Percentiles rank a stretch among this genome's conserved stretches.
Conservation (phyloP, 768 basidiomycete species). For the Auricularia auricula-judae region DNA sequence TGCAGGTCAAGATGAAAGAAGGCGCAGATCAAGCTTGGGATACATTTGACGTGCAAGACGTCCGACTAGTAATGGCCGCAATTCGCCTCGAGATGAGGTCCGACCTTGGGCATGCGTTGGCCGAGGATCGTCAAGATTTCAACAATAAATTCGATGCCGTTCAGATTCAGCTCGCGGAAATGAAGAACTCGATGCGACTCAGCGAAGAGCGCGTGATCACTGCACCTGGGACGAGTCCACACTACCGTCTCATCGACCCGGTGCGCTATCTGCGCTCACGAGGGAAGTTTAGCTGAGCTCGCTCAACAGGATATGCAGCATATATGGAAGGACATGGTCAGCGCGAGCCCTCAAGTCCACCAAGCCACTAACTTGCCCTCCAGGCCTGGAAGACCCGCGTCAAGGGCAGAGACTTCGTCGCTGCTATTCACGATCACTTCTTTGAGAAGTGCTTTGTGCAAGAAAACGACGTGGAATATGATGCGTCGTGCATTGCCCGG, state of each 20-base stretch:
- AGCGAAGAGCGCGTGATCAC: conserved; percentile 13
- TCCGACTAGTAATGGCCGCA: background rate
- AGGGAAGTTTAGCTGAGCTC: no score
- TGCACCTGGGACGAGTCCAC: conserved; percentile 14
- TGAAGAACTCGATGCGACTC: conserved; percentile 12
- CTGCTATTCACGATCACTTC: conserved; percentile 22
- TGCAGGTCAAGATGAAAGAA: background rate
- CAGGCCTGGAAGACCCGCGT: conserved; percentile 20
- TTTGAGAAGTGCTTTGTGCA: conserved; percentile 11
- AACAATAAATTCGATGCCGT: background rate
- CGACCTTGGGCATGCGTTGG: background rate
- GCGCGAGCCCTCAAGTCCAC: no score
- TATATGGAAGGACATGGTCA: conserved; percentile 18
- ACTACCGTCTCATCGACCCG: conserved; percentile 16
- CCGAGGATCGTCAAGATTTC: background rate
- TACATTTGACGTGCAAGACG: background rate
- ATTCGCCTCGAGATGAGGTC: background rate
- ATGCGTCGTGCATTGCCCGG: background rate
- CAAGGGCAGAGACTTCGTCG: conserved; percentile 18
- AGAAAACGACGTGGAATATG: background rate
- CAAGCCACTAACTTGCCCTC: background rate
- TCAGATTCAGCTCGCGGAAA: background rate
- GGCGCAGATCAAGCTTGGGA: background rate
- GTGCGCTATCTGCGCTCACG: background rate
- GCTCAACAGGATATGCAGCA: conserved; percentile 6